phyloP scores from a whole-genome alignment of 2,329 filamentous ascomycete species.

The Botrytis elliptica region DNA sequence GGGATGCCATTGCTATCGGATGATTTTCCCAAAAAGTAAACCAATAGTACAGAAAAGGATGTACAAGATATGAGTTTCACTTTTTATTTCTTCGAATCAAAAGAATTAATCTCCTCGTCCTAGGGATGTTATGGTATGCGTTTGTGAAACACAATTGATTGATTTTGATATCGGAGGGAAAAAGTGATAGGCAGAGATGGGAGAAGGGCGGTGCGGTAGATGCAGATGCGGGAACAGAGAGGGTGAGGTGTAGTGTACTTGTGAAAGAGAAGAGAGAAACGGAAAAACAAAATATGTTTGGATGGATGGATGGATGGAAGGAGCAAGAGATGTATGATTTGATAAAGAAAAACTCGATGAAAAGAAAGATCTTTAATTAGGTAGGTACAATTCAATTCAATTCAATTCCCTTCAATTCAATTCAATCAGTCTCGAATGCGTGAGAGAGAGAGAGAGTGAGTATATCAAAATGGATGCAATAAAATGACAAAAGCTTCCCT shows the following conservation, averaged over 20 bases:
- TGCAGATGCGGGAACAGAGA: neutral
- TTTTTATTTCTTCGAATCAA: neutral
- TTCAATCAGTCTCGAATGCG: no score
- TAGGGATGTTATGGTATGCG: neutral
- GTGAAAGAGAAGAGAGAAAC: neutral
- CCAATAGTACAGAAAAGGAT: neutral
- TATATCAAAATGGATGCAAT: neutral
- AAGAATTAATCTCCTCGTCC: neutral
- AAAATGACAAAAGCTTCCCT: neutral
- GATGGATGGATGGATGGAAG: neutral
- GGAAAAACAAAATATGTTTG: neutral
- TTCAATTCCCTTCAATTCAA: no score
- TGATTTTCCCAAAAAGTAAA: neutral
- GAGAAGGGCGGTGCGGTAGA: neutral
- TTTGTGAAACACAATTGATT: neutral
- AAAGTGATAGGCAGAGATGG: neutral
- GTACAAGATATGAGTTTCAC: neutral
- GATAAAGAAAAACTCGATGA: no score
- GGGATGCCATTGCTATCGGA: slow-evolving; percentile 18
- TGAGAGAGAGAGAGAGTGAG: no score
- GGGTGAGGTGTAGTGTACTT: neutral
- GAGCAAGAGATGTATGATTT: neutral
- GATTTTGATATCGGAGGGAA: neutral
- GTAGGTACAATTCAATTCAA: no score
- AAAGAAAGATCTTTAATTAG: no score